Conservation (phyloP, 345 rosid genomes). For the Streptanthus diversifolius region DNA sequence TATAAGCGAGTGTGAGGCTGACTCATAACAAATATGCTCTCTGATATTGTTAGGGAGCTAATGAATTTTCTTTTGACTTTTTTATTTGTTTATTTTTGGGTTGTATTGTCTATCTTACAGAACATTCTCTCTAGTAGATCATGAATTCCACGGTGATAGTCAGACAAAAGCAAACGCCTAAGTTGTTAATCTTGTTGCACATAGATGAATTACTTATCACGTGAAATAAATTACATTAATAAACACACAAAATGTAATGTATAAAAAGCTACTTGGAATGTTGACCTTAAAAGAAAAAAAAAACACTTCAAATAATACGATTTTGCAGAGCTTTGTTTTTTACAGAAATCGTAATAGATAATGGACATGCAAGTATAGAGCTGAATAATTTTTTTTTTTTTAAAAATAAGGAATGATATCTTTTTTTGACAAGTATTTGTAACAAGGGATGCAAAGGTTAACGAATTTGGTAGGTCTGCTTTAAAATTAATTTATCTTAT, state of each 20-base stretch:
- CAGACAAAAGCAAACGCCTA: too few species aligned
- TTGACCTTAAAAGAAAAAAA: neutral
- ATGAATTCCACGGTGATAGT: neutral
- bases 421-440: neutral
- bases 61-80: slow-evolving; percentile 11
- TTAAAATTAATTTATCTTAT: neutral
- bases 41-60: neutral
- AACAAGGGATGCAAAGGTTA: neutral
- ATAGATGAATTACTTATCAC: neutral
- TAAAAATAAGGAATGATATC: too few species aligned
- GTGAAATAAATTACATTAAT: neutral
- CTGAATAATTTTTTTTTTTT: too few species aligned
- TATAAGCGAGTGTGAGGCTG: slow-evolving; percentile 7
- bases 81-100: too few species aligned
- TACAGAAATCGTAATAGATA: neutral
- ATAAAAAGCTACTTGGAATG: neutral
- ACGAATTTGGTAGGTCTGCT: neutral
- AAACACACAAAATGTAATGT: neutral
- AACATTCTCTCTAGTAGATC: neutral
- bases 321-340: neutral
- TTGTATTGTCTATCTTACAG: neutral
- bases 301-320: neutral
- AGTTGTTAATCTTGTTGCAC: too few species aligned
- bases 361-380: neutral
- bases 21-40: slow-evolving; percentile 1